Evolutionary conservation across 1,284 basidiomycete genomes (phyloP).

Genomic region (Meira nashicola): DNA sequence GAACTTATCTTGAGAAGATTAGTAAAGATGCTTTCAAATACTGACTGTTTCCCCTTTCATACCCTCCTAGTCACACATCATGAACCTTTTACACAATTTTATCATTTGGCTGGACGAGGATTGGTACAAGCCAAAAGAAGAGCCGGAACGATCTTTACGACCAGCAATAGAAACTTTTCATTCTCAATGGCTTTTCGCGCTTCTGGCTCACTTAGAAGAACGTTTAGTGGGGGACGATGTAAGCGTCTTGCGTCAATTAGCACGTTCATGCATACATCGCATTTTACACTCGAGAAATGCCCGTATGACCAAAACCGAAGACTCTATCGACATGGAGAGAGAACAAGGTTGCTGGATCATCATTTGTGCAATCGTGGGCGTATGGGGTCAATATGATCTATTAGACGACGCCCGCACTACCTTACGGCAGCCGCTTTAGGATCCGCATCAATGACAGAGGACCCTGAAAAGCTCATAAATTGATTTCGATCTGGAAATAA

Average conservation of each 20-base stretch:
- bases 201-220: conserved; percentile 70
- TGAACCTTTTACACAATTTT: conserved; percentile 15
- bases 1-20: not conserved
- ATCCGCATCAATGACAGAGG: too few relatives aligned
- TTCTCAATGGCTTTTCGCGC: conserved; percentile 75
- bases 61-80: conserved; percentile 22
- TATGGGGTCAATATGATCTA: conserved; percentile 82
- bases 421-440: not conserved
- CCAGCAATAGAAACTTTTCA: conserved; percentile 63
- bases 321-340: conserved; percentile 27
- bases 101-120: too few relatives aligned
- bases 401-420: conserved; percentile 64
- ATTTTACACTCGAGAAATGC: conserved; percentile 49
- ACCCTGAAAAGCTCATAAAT: too few relatives aligned
- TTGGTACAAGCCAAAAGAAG: not conserved
- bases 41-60: not conserved
- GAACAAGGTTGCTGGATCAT: conserved; percentile 77
- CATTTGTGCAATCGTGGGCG: conserved; percentile 65
- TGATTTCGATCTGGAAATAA: too few relatives aligned
- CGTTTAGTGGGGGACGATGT: conserved; percentile 72
- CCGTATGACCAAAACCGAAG: conserved; percentile 18
- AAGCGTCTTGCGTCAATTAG: conserved; percentile 70
- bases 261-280: conserved; percentile 66
- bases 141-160: conserved; percentile 21
- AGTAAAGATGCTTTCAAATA: not conserved